Evolutionary conservation across 2,329 filamentous ascomycete genomes (phyloP), one percentile per base, ranked within the genome.

Genomic region (Trichoderma guizhouense): DNA sequence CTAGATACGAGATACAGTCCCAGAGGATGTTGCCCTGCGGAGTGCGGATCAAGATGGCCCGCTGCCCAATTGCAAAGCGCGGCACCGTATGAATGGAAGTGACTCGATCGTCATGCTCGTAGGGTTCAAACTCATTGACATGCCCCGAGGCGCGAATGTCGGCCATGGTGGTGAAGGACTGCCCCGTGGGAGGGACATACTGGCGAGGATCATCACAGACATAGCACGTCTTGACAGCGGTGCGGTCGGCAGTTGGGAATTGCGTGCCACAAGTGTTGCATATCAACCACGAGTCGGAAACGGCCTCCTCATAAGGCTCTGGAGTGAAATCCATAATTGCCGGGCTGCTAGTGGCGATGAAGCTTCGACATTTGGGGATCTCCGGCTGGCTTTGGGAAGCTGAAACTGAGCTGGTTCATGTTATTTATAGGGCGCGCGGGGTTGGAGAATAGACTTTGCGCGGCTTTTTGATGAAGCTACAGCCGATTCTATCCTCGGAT

Each of bases 141-240:
- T 90, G 84, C 7, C 36, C 66, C 18, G 65, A 32, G 28, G 34
- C 60, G 14, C 36, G 36, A 21, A 47, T 36, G 18, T 81, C 80
- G 1, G 80, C 78, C 28, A 93, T 85, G 0, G 86, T 90, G 0
- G 89, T 91, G 83, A 92, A 94, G 26, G 84, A 80, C 81, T 94
- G 92, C 1, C 80, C 79, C 2, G 79, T 77, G 0, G 77, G 73
- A 0, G 91, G 91, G 0, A 92, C 89, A 77, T 87, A 94, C 80
- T 94, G 91, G 5, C 92, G 87, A 0, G 91, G 85, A 79, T 93
- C 91, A 79, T 93, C 91, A 81, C 92, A 94, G 74, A 94, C 92
- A 72, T 87, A 86, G 81, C 92, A 94, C 5, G 83, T 86, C 69
- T 82, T 84, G 57, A 89, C 81, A 32, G 84, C 77, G 14, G 80